Percentiles rank a stretch among this genome's conserved stretches.
phyloP scores from a whole-genome alignment of 805 yeast species.

The Yarrowia phangngaensis region DNA sequence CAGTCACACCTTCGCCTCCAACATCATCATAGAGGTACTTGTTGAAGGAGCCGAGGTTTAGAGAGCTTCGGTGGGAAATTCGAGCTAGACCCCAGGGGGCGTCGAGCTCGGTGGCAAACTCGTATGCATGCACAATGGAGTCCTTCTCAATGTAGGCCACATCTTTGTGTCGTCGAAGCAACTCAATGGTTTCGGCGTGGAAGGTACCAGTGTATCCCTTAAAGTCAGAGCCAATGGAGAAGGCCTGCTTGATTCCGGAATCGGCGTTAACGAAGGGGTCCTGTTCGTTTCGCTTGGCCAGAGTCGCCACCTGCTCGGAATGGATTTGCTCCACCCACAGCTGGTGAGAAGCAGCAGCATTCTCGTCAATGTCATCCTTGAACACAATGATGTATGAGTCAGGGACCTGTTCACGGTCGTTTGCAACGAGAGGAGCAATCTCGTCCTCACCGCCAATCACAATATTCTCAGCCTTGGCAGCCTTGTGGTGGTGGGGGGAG shows the following conservation, averaged over 20 bases:
- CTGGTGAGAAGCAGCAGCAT: constrained; percentile 60
- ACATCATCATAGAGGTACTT: constrained; percentile 57
- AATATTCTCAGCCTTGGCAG: constrained; percentile 26
- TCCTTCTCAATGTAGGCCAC: constrained; percentile 64
- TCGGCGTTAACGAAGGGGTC: constrained; percentile 32
- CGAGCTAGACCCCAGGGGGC: constrained; percentile 78
- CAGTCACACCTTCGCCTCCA: constrained; percentile 64
- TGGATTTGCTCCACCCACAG: constrained; percentile 54
- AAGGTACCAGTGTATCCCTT: constrained; percentile 85
- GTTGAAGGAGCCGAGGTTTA: constrained; percentile 55
- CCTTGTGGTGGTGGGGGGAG: constrained; percentile 30
- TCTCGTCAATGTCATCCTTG: constrained; percentile 57
- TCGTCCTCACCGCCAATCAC: constrained; percentile 31
- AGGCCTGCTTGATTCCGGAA: constrained; percentile 37
- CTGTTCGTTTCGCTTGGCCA: constrained; percentile 43
- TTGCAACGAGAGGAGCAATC: constrained; percentile 48
- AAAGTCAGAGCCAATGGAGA: constrained; percentile 54
- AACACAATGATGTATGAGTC: constrained; percentile 72
- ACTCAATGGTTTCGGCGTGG: constrained; percentile 66
- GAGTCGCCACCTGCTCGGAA: constrained; percentile 31
- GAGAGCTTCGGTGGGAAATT: constrained; percentile 60
- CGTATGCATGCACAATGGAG: constrained; percentile 50
- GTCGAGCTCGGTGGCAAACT: constrained; percentile 51
- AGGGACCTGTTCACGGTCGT: constrained; percentile 38
- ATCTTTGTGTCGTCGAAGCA: constrained; percentile 55